Percentiles rank a stretch among this genome's conserved stretches.
phyloP scores from a whole-genome alignment of 805 yeast species.

The Gaillardinia entomophila region DNA sequence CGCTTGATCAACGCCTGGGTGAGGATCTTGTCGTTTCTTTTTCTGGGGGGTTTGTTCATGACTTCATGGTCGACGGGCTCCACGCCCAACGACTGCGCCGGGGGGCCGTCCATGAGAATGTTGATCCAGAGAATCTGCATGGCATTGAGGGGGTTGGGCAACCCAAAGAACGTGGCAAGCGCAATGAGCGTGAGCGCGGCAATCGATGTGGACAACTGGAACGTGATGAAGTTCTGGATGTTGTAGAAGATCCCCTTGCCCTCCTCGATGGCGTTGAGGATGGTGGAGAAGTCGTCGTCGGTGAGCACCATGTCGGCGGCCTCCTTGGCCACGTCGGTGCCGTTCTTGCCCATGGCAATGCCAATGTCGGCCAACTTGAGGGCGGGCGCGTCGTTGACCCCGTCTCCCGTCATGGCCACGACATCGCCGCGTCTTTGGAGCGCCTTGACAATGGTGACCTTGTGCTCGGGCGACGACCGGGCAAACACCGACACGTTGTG shows the following conservation, averaged over 20 bases:
- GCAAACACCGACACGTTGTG: constrained; percentile 86
- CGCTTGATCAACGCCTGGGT: constrained; percentile 65
- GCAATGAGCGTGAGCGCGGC: constrained; percentile 92
- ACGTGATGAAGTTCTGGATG: constrained; percentile 90
- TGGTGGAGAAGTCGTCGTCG: constrained; percentile 94
- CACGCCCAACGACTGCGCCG: constrained; percentile 95
- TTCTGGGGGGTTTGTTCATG: constrained; percentile 94
- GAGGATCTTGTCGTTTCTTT: constrained; percentile 77
- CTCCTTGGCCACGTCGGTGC: constrained; percentile 97
- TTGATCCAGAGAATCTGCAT: constrained; percentile 99
- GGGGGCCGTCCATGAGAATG: constrained; percentile 98
- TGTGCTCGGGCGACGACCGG: constrained; percentile 92
- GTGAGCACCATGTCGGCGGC: constrained; percentile 97
- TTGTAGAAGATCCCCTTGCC: constrained; percentile 97
- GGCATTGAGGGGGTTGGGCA: constrained; percentile 93
- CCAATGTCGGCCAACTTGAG: constrained; percentile 94
- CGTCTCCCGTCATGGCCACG: constrained; percentile 99
- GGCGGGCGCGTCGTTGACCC: constrained; percentile 99
- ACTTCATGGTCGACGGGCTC: constrained; percentile 96
- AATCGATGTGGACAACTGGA: constrained; percentile 92
- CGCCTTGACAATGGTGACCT: constrained; percentile 83
- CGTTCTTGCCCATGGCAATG: constrained; percentile 87
- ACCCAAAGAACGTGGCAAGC: constrained; percentile 74
- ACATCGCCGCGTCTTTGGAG: constrained; percentile 87
- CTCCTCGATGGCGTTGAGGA: constrained; percentile 88